Evolutionary conservation across 306 rosid species (phyloP).

Genomic region (Abrus pulchellus): DNA sequence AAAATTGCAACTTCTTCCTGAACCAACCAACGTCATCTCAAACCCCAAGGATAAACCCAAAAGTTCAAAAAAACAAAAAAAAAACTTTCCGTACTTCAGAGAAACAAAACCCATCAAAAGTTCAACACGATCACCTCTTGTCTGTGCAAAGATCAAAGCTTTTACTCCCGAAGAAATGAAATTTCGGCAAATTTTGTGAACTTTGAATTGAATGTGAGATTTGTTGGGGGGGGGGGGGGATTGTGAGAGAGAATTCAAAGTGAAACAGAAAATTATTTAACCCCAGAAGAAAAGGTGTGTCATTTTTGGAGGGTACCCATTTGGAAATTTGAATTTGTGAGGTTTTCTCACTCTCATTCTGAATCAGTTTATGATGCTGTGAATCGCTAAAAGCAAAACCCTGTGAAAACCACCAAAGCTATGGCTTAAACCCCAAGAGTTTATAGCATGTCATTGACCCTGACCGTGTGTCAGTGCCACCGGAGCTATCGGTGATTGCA

Average conservation of each 20-base stretch:
- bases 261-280: slow-evolving; percentile 13
- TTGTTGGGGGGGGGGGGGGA: slow-evolving; percentile 29
- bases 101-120: slow-evolving; percentile 49
- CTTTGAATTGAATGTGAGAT: neutral
- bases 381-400: slow-evolving; percentile 74
- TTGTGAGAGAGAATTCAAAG: slow-evolving; percentile 49
- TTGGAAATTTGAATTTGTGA: slow-evolving; percentile 22
- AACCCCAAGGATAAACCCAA: slow-evolving; percentile 53
- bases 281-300: slow-evolving; percentile 34
- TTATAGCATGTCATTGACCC: slow-evolving; percentile 60
- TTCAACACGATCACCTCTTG: slow-evolving; percentile 63
- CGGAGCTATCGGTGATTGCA: slow-evolving; percentile 64
- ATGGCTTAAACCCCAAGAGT: slow-evolving; percentile 84
- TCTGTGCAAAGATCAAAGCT: slow-evolving; percentile 52
- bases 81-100: slow-evolving; percentile 41
- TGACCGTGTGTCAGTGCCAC: slow-evolving; percentile 62
- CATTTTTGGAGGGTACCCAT: slow-evolving; percentile 50
- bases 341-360: neutral
- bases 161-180: slow-evolving; percentile 40
- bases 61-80: neutral
- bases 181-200: slow-evolving; percentile 50
- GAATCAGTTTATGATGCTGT: slow-evolving; percentile 1
- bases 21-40: slow-evolving; percentile 32
- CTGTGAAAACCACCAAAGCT: slow-evolving; percentile 69
- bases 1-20: slow-evolving; percentile 32